Base-by-base conservation (phyloP, 2,329 filamentous ascomycete species). In the Fusarium sp. region DNA sequence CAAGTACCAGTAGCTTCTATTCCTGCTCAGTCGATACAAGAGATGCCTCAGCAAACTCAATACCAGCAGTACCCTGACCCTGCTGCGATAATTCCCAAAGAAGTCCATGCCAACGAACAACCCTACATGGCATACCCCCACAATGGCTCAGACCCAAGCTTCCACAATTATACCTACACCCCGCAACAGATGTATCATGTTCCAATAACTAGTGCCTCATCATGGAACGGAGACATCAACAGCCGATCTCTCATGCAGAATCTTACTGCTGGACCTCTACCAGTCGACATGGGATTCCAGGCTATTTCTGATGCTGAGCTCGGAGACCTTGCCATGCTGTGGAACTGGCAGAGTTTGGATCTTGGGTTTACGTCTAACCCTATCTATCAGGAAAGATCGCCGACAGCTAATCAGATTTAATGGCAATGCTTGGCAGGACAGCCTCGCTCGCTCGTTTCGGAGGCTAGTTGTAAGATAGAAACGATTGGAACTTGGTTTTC, bases 261-360 rank as follows among this genome's bases (percentile, higher is more conserved):
- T 13, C 39, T 44, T 3, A 23, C 52, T 6, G 8, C 30, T 47
- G 53, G 15, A 11, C 35, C 47, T 22, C 41, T n/a, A 0, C 35
- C 45, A 3, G 11, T 41, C 0, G 46, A 64, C 0, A 59, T 64
- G 60, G 52, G 41, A 33, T 63, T 62, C n/a, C 46, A 65, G 8
- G 22, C 39, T 1, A 59, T 65, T 2, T 65, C 61, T 7, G 62
- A 65, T 3, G 54, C 54, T 9, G 61, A 65, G 14, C 13, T 64
- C 3, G 61, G 60, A 4, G 61, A 64, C 30, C 41, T 64, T 14
- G 61, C 60, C 3, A 64, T 65, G 60, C 3, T 64, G n/a, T 64
- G 61, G 60, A 64, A 64, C 25, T 64, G 61, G 61, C 30, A 64
- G 35, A 64, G 61, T n/a, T 13, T 64, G 35, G 55, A 64, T 10